Evolutionary conservation across 495 filamentous ascomycete genomes (phyloP), one percentile per base, ranked within the genome.

Genomic region (Aspergillus nidulans): DNA sequence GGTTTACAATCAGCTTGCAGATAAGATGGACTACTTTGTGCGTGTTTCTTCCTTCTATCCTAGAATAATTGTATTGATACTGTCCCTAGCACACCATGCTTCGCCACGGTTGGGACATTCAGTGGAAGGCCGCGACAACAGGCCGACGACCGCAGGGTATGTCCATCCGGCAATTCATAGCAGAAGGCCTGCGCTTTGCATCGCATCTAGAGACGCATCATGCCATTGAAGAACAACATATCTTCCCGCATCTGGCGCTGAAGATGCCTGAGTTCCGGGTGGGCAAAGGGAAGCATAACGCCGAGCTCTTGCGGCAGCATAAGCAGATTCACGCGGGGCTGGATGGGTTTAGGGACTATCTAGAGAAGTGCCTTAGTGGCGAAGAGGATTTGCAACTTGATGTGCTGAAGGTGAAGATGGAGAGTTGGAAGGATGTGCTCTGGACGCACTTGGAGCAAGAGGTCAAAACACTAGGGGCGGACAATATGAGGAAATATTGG

Each of bases 401-500:
- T 16, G 82, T 86, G 65, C 58, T 95, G 69, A 87, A 85, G 70
- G 71, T 67, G 47, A 74, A 88, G 61, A 85, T 95, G 86, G 83
- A 85, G 34, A 58, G 53, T 5, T 86, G 84, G 66, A 80, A 84
- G n/a, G 71, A 76, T 18, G 86, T 91, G 47, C 63, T 92, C 36
- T 85, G 87, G 82, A 70, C 61, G 45, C 89, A 92, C 75, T 66
- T 92, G 49, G 84, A 88, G 57, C 78, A 90, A 53, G 89, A 91
- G 73, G 87, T 91, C 4, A 58, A 74, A 60, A 79, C 83, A 25
- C 66, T 92, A 3, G 78, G 81, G 4, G 87, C 90, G 41, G 89
- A 94, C 64, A 92, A 91, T 66, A 95, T 97, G 92, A 77, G 90
- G 62, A 82, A 79, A 62, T 90, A 86, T 68, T 97, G 90, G 89